These are phyloP conservation scores for Spergularia bocconei DNA, from an alignment of 148 eudicot species.

Conservation along the genomic window DNA sequence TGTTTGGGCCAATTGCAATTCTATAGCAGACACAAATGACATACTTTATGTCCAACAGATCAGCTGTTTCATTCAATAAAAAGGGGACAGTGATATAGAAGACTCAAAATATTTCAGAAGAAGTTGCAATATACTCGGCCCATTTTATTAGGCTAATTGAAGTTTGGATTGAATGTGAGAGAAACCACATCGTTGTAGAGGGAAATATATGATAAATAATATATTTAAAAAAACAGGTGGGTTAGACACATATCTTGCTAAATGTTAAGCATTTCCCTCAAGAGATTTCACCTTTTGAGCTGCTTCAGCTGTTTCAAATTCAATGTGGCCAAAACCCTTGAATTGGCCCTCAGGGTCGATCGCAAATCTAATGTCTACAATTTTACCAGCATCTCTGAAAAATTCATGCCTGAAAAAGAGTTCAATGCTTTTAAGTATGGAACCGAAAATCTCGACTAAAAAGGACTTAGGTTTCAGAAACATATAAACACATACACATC, in stretches of 20 bases:
- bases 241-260: no score
- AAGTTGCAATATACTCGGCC: no score
- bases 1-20: not conserved
- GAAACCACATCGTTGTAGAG: no score
- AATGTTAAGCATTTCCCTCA: no score
- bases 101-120: no score
- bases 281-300: slow-evolving; percentile 55
- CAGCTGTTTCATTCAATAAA: no score
- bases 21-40: not conserved
- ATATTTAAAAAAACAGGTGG: no score
- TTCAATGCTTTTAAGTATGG: not conserved
- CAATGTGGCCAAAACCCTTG: slow-evolving; percentile 85
- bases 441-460: not conserved
- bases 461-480: not conserved
- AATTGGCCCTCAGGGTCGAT: slow-evolving; percentile 44
- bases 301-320: slow-evolving; percentile 67
- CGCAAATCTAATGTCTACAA: slow-evolving; percentile 63
- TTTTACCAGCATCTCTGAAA: slow-evolving; percentile 60
- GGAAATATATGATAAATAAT: no score
- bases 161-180: no score
- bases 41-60: no score
- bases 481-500: slow-evolving; percentile 57
- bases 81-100: no score
- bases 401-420: slow-evolving; percentile 51
- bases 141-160: no score